Evolutionary conservation across 2,329 filamentous ascomycete genomes (phyloP).

Genomic region (Seiridium cupressi): DNA sequence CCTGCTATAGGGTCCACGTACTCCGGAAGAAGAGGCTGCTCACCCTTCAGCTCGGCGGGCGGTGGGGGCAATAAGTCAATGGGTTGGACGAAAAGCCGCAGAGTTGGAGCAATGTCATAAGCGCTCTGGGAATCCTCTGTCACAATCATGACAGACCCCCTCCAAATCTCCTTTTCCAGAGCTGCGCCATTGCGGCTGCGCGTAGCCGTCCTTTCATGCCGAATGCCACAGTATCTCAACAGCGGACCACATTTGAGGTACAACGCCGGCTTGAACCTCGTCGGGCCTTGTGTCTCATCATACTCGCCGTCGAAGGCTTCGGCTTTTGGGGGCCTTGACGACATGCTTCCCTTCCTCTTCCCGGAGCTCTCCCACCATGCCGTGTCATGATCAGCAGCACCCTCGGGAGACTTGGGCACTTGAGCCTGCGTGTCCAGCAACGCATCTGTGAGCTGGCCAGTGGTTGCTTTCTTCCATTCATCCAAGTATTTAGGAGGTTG

Average conservation of each 20-base stretch:
- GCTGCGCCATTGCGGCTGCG: slow-evolving; percentile 32
- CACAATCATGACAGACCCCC: slow-evolving; percentile 93
- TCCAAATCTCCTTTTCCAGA: slow-evolving; percentile 76
- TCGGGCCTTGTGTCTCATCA: slow-evolving; percentile 61
- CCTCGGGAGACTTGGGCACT: slow-evolving; percentile 20
- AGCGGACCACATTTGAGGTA: slow-evolving; percentile 90
- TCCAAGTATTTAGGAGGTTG: slow-evolving; percentile 60
- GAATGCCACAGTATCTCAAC: slow-evolving; percentile 83
- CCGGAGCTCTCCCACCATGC: slow-evolving; percentile 75
- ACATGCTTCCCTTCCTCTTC: slow-evolving; percentile 43
- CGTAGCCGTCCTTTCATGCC: slow-evolving; percentile 53
- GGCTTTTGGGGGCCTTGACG: slow-evolving; percentile 50
- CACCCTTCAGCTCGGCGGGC: slow-evolving; percentile 64
- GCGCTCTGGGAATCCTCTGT: slow-evolving; percentile 81
- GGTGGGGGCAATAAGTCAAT: slow-evolving; percentile 80
- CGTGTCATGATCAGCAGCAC: slow-evolving; percentile 46
- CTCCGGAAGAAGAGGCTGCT: slow-evolving; percentile 68
- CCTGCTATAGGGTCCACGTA: slow-evolving; percentile 89
- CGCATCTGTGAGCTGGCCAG: slow-evolving; percentile 57
- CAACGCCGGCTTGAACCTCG: slow-evolving; percentile 77
- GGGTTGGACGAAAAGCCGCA: slow-evolving; percentile 84
- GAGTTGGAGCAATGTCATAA: slow-evolving; percentile 73
- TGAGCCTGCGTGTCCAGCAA: slow-evolving; percentile 57
- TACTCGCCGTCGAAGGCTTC: slow-evolving; percentile 68
- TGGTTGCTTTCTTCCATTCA: slow-evolving; percentile 70